These are phyloP conservation scores for Apiospora saccharicola DNA, from an alignment of 2,329 filamentous ascomycete species.

Conservation along the genomic window DNA sequence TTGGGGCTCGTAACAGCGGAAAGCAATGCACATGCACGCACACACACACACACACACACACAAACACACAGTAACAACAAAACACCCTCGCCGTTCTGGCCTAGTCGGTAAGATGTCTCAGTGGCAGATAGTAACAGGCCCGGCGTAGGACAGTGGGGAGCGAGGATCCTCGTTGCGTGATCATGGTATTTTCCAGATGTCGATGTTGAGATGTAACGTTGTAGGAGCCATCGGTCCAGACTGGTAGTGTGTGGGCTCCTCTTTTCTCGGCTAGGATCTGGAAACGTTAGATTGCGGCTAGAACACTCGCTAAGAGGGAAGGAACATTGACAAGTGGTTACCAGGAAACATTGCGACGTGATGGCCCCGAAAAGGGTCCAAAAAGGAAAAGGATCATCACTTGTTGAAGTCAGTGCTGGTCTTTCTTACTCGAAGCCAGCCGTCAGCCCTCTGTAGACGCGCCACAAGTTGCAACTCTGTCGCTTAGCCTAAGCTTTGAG, in stretches of 20 bases:
- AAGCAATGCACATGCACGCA: constrained; percentile 4
- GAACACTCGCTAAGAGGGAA: neutral
- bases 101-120: neutral
- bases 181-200: constrained; percentile 8
- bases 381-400: neutral
- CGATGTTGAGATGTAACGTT: constrained; percentile 27
- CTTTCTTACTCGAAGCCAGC: neutral
- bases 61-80: neutral
- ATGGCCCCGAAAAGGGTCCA: neutral
- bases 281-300: constrained; percentile 16
- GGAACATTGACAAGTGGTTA: neutral
- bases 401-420: neutral
- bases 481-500: constrained; percentile 6
- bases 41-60: neutral
- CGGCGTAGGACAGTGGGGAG: constrained; percentile 1
- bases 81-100: neutral
- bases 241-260: neutral
- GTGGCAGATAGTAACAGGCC: neutral
- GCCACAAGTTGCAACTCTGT: constrained; percentile 8
- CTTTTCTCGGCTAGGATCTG: neutral
- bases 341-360: neutral
- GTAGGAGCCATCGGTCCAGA: neutral
- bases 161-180: neutral
- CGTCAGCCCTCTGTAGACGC: neutral
- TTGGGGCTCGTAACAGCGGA: neutral